These are phyloP conservation scores for Scleromitrula shiraiana DNA, from an alignment of 2,329 filamentous ascomycete genomes.

Conservation along the genomic window DNA sequence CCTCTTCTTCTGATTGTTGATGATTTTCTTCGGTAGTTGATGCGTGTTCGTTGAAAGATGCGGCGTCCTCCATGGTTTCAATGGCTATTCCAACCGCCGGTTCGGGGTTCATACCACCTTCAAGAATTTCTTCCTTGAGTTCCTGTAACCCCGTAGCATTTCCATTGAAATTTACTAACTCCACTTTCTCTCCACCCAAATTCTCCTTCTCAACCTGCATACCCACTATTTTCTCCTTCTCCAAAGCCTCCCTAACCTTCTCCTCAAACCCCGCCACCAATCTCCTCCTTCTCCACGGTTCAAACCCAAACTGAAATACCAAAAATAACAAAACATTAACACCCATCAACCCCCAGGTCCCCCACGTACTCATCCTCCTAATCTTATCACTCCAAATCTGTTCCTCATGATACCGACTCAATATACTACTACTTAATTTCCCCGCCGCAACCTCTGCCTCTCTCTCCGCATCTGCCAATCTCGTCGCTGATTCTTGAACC, in stretches of 20 bases:
- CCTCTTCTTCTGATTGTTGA: conserved; percentile 10
- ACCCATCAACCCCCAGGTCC: conserved; percentile 96
- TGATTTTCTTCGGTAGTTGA: neutral
- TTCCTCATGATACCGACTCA: conserved; percentile 94
- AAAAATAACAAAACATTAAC: conserved; percentile 88
- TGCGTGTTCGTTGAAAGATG: neutral
- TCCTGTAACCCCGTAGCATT: conserved; percentile 20
- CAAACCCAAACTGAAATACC: conserved; percentile 77
- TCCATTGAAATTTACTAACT: conserved; percentile 18
- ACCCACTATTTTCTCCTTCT: conserved; percentile 19
- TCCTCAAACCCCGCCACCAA: conserved; percentile 79
- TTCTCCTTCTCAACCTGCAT: neutral
- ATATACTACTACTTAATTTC: conserved; percentile 71
- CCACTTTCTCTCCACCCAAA: conserved; percentile 8
- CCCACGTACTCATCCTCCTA: conserved; percentile 92
- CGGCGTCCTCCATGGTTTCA: neutral
- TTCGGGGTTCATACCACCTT: conserved; percentile 4
- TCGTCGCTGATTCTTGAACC: conserved; percentile 63
- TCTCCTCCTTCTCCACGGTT: conserved; percentile 80
- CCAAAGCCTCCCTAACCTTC: conserved; percentile 61
- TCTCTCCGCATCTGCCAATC: conserved; percentile 66
- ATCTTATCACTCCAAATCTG: conserved; percentile 99
- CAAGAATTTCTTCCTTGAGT: conserved; percentile 16
- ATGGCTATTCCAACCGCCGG: conserved; percentile 13
- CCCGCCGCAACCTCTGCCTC: conserved; percentile 70